These are phyloP conservation scores for Lathyrus oleraceus DNA, from an alignment of 306 rosid species.

Conservation along the genomic window DNA sequence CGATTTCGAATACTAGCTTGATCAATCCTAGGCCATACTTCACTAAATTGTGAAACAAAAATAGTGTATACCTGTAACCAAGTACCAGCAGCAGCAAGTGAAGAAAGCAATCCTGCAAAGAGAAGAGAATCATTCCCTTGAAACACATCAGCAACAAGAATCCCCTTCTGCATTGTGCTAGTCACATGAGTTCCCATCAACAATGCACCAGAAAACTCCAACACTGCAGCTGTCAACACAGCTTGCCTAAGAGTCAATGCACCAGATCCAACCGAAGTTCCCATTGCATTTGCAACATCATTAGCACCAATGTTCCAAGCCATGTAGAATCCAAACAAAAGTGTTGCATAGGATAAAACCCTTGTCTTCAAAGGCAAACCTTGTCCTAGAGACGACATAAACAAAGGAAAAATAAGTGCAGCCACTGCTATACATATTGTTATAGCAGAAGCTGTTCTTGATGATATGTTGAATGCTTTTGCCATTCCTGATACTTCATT, in stretches of 20 bases:
- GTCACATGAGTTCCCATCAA: constrained; percentile 90
- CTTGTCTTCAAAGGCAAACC: constrained; percentile 62
- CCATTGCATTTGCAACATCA: constrained; percentile 99
- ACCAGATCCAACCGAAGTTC: constrained; percentile 96
- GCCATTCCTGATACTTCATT: constrained; percentile 57
- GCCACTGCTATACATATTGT: constrained; percentile 65
- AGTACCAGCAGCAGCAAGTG: constrained; percentile 99
- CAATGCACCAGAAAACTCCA: constrained; percentile 89
- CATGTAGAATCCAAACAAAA: constrained; percentile 93
- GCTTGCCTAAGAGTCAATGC: constrained; percentile 88
- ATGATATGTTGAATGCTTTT: constrained; percentile 67
- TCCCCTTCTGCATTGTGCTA: constrained; percentile 94
- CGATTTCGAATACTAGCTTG: not conserved
- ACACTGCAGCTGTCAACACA: constrained; percentile 75
- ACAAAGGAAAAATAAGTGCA: constrained; percentile 64
- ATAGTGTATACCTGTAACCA: constrained; percentile 79
- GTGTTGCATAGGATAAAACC: constrained; percentile 59
- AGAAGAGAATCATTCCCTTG: constrained; percentile 74
- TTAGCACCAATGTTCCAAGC: constrained; percentile 99
- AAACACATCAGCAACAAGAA: constrained; percentile 73
- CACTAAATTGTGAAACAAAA: not conserved
- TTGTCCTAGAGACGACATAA: constrained; percentile 73
- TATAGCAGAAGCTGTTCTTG: constrained; percentile 64
- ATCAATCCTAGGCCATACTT: not conserved
- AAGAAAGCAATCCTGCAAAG: constrained; percentile 83